A percentile compares a stretch with the other conserved stretches of the same genome.
Evolutionary conservation across 2,329 filamentous ascomycete genomes (phyloP).

Genomic region (Stagonosporopsis vannaccii): DNA sequence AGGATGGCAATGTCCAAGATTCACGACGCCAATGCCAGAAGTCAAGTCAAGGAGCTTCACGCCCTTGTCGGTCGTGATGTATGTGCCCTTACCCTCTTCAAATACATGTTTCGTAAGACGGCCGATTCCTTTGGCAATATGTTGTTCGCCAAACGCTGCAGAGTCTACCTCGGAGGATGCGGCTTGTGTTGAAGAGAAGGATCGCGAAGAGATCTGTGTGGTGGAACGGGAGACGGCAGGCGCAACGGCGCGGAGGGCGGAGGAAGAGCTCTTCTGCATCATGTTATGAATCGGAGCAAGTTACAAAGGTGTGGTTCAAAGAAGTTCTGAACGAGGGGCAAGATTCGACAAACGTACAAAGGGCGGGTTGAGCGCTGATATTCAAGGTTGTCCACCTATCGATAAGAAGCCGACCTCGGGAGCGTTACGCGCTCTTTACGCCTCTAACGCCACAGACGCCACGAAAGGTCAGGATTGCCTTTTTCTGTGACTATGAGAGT

Average conservation of each 20-base stretch:
- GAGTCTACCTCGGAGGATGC: constrained; percentile 26
- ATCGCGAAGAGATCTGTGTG: constrained; percentile 14
- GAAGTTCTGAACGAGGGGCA: too few relatives aligned
- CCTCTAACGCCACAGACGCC: constrained; percentile 19
- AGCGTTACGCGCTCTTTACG: constrained; percentile 10
- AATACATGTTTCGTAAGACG: constrained; percentile 43
- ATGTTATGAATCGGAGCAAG: constrained; percentile 3
- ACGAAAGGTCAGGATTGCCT: not conserved
- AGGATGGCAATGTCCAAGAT: constrained; percentile 41
- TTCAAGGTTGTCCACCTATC: not conserved
- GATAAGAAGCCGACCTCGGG: constrained; percentile 16
- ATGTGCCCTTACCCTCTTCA: constrained; percentile 40
- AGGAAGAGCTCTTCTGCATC: constrained; percentile 20
- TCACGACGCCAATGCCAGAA: constrained; percentile 40
- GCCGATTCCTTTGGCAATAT: constrained; percentile 42
- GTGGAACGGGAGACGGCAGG: constrained; percentile 17
- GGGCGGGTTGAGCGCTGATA: not conserved
- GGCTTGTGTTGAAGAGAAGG: constrained; percentile 30
- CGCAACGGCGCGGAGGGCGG: constrained; percentile 23
- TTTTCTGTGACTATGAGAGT: not conserved
- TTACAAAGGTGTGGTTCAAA: not conserved
- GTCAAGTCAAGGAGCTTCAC: constrained; percentile 42
- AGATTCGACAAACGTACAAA: not conserved
- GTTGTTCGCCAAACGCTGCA: constrained; percentile 37
- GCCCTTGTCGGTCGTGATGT: constrained; percentile 41